These are phyloP conservation scores for Cyclotella cryptica DNA, from an alignment of 108 stramenopile genomes.

Conservation along the genomic window DNA sequence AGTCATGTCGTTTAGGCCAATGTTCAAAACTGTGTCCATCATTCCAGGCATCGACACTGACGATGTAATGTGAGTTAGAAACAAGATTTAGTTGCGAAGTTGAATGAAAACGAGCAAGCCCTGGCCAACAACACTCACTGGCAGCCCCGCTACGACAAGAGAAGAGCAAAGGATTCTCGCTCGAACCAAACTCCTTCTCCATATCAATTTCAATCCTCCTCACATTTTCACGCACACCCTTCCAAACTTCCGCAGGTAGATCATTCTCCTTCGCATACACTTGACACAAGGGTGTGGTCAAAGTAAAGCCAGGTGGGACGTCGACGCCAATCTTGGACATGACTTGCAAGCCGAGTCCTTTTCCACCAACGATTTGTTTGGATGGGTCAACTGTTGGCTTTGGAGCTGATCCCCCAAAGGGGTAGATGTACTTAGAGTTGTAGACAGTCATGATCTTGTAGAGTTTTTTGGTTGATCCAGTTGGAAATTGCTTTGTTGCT, in stretches of 20 bases:
- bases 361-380: slow-evolving; percentile 56
- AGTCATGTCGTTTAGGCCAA: slow-evolving; percentile 84
- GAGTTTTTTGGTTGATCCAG: slow-evolving; percentile 4
- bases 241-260: slow-evolving; percentile 48
- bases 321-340: slow-evolving; percentile 60
- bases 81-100: neutral
- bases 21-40: slow-evolving; percentile 85
- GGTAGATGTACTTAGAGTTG: slow-evolving; percentile 47
- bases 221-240: slow-evolving; percentile 48
- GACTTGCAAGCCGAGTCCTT: slow-evolving; percentile 51
- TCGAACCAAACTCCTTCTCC: slow-evolving; percentile 67
- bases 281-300: slow-evolving; percentile 49
- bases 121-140: slow-evolving; percentile 30
- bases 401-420: slow-evolving; percentile 57
- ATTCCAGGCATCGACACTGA: slow-evolving; percentile 75
- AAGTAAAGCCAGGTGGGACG: slow-evolving; percentile 54
- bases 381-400: slow-evolving; percentile 36
- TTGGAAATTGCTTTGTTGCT: slow-evolving; percentile 2
- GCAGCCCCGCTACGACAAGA: slow-evolving; percentile 72
- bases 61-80: slow-evolving; percentile 2
- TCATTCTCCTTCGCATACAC: slow-evolving; percentile 45
- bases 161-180: slow-evolving; percentile 69
- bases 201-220: slow-evolving; percentile 67
- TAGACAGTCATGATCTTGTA: slow-evolving; percentile 15
- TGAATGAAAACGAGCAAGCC: neutral